Evolutionary conservation across 257 asterid genomes (phyloP).

Genomic region (Parsonsia alboflavescens): DNA sequence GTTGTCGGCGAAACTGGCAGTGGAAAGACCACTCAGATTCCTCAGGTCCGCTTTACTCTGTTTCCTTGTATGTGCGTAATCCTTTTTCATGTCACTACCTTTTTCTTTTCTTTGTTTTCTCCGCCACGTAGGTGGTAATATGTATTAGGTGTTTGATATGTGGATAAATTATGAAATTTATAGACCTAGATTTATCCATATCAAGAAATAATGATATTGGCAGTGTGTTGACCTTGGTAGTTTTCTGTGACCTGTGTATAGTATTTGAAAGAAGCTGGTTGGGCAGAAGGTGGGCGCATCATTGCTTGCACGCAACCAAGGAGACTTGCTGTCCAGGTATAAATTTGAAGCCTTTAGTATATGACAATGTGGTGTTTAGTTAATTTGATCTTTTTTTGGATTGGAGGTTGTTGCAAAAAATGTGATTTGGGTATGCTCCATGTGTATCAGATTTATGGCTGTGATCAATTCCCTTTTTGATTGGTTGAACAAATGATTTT

Average conservation of each 20-base stretch:
- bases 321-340: slow-evolving; percentile 96
- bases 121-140: background rate
- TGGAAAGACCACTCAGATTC: slow-evolving; percentile 97
- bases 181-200: background rate
- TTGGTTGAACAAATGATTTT: background rate
- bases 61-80: background rate
- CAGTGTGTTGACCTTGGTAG: background rate
- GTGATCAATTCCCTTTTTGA: background rate
- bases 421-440: background rate
- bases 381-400: background rate
- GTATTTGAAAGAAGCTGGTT: slow-evolving; percentile 90
- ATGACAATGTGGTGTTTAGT: background rate
- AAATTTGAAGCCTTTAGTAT: background rate
- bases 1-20: slow-evolving; percentile 96
- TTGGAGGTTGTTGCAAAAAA: background rate
- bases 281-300: slow-evolving; percentile 93
- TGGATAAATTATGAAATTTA: background rate
- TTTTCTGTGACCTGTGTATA: slow-evolving; percentile 24
- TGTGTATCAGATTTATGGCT: background rate
- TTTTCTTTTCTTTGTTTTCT: background rate
- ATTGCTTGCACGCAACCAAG: slow-evolving; percentile 96
- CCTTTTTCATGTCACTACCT: background rate
- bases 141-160: background rate
- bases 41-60: slow-evolving; percentile 50
- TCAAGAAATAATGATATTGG: background rate